Conservation (phyloP, 345 rosid genomes). For the Populus tremula region DNA sequence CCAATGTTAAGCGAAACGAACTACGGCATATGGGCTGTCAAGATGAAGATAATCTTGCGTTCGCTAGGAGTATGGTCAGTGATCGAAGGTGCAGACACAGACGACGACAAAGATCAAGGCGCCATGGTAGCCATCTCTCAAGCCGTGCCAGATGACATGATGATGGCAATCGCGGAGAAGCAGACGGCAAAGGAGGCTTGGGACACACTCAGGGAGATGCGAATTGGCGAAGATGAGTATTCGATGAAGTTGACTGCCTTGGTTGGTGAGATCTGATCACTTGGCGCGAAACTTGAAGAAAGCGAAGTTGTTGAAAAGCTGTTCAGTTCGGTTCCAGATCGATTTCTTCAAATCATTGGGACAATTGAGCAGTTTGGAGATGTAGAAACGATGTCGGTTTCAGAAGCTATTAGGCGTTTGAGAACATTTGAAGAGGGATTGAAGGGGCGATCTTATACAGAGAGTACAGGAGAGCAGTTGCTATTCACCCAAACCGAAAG, state of each 20-base stretch:
- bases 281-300: too few species aligned
- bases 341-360: too few species aligned
- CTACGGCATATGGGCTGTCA: not conserved
- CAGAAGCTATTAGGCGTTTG: too few species aligned
- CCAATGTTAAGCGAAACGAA: not conserved
- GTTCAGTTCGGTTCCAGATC: too few species aligned
- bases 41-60: not conserved
- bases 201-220: not conserved
- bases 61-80: not conserved
- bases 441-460: not conserved
- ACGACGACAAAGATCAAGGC: not conserved
- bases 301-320: too few species aligned
- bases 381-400: too few species aligned
- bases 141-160: not conserved
- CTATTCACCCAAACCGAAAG: not conserved
- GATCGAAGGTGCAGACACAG: not conserved
- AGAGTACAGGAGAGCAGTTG: not conserved
- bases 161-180: not conserved
- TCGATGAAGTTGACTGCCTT: not conserved
- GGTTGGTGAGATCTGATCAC: not conserved
- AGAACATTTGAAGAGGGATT: not conserved
- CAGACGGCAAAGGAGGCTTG: not conserved
- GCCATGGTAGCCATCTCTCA: not conserved
- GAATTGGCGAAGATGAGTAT: not conserved
- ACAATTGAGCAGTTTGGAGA: too few species aligned